Evolutionary conservation across 176 grass and related monocot genomes (phyloP), one percentile per base, ranked within the genome.

Genomic region (Rhynchospora breviuscula): DNA sequence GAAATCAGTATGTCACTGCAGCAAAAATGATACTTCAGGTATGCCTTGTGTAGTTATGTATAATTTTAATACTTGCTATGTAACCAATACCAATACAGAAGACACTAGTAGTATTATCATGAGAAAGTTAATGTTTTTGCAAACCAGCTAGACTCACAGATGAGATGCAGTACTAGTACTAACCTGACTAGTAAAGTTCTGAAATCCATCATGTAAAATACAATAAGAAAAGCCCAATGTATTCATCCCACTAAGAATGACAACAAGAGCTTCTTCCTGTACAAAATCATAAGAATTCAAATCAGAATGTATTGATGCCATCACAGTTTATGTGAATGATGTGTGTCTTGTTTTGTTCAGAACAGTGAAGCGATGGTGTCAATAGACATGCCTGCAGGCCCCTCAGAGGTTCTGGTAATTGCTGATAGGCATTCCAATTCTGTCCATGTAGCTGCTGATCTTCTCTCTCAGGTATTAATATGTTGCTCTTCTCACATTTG

Each of bases 21-120:
- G 95, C 95, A 59, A 98, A 98, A 95, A 98, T 98, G 95, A 98
- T 98, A 91, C 92, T 98, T 84, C 95, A 98, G 85, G 95, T 98
- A 87, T 84, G 15, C 43, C 86, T 40, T 85, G 18, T 15, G 35
- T 26, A 70, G 49, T 52, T 52, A 3, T 25, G 19, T 54, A 77
- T 13, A 23, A 56, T 77, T 77, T 56, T 13, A 77, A 56, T 77
- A 77, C 5, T 77, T 77, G 71, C 71, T 53, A 76, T 23, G 6
- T 48, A 77, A 31, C 12, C 29, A 13, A 22, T 49, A 31, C 6
- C 15, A 13, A 22, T 49, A 33, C 47, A 49, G 2, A 56, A 56
- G 14, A 33, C 54, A 77, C 6, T 52, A 61, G 7, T 62, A 56
- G 40, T 15, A 9, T 77, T 15, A 10, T 0, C 13, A 31, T 56